Evolutionary conservation across 257 asterid species (phyloP).

Genomic region (Handroanthus guayacan): DNA sequence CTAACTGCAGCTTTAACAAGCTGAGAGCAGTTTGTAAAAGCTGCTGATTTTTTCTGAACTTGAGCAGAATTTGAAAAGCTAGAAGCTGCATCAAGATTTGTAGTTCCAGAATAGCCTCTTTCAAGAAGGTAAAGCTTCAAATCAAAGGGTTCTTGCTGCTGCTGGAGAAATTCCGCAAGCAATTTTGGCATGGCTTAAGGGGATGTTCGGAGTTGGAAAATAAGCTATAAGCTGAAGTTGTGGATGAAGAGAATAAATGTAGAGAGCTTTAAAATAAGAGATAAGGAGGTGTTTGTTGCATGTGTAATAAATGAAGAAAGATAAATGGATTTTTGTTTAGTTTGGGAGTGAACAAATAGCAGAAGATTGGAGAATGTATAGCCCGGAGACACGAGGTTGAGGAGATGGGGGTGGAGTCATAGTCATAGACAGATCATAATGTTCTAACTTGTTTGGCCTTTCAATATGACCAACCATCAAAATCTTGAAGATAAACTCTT

Average conservation of each 20-base stretch:
- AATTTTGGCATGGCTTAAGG: slow-evolving; percentile 44
- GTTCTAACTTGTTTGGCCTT: slow-evolving; percentile 25
- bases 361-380: slow-evolving; percentile 37
- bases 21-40: slow-evolving; percentile 50
- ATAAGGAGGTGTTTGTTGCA: slow-evolving; percentile 33
- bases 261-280: slow-evolving; percentile 26
- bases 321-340: slow-evolving; percentile 28
- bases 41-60: slow-evolving; percentile 41
- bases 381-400: slow-evolving; percentile 47
- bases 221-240: background rate
- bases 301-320: slow-evolving; percentile 41
- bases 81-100: too few relatives aligned
- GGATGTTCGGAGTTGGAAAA: background rate
- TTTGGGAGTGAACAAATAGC: slow-evolving; percentile 32
- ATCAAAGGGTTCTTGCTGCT: slow-evolving; percentile 79
- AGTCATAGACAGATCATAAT: slow-evolving; percentile 26
- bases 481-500: too few relatives aligned
- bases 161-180: slow-evolving; percentile 67
- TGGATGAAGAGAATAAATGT: slow-evolving; percentile 33
- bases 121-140: slow-evolving; percentile 66
- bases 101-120: slow-evolving; percentile 39
- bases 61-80: background rate
- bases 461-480: background rate
- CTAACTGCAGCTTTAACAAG: slow-evolving; percentile 46
- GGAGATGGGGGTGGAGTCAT: slow-evolving; percentile 22